A percentile compares a stretch with the other conserved stretches of the same genome.
phyloP scores from a whole-genome alignment of 2,329 filamentous ascomycete species.

The Aspergillus brunneoviolaceus region DNA sequence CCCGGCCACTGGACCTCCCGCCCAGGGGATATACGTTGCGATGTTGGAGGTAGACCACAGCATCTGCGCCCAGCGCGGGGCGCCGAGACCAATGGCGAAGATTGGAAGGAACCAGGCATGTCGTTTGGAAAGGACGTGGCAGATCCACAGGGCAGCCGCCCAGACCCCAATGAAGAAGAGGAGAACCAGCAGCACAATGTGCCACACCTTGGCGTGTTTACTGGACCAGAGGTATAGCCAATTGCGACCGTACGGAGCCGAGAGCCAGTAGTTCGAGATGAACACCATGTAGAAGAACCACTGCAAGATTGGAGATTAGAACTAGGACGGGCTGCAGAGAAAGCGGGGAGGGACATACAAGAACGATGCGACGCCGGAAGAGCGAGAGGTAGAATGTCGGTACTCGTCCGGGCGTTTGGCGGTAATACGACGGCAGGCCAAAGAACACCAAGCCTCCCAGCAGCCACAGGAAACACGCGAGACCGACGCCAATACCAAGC shows the following conservation, averaged over 20 bases:
- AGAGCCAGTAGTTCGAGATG: conserved; percentile 66
- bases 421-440: conserved; percentile 2
- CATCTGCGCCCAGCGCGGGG: conserved; percentile 66
- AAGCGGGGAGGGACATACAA: not conserved
- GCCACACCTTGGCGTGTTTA: conserved; percentile 55
- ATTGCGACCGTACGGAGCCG: conserved; percentile 63
- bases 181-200: conserved; percentile 53
- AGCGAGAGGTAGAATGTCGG: conserved; percentile 6
- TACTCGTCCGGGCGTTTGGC: not conserved
- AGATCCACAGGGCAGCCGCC: conserved; percentile 46
- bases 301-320: conserved; percentile 60
- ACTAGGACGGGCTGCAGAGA: not conserved
- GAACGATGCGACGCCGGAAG: conserved; percentile 4
- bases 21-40: conserved; percentile 63
- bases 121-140: conserved; percentile 55
- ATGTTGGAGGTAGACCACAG: conserved; percentile 62
- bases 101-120: conserved; percentile 67
- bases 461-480: conserved; percentile 5
- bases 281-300: conserved; percentile 60
- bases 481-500: conserved; percentile 1
- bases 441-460: conserved; percentile 5
- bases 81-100: conserved; percentile 63
- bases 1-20: conserved; percentile 52
- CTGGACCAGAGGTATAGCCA: conserved; percentile 62
- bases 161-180: conserved; percentile 56